Evolutionary conservation across 495 filamentous ascomycete genomes (phyloP).

Genomic region (Penicillium fimorum): DNA sequence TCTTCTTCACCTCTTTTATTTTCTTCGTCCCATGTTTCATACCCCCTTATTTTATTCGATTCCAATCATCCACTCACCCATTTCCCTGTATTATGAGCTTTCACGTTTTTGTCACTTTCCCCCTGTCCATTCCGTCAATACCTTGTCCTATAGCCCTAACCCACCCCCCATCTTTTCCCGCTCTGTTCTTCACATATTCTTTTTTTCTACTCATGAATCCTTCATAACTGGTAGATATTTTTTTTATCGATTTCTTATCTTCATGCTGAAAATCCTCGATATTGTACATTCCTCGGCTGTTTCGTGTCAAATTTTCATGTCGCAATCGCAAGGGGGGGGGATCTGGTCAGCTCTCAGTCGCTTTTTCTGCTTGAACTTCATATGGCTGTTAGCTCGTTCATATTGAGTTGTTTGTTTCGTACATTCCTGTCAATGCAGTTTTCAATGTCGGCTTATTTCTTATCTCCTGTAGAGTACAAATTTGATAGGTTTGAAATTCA

Average conservation of each 20-base stretch:
- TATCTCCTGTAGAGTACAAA: not conserved
- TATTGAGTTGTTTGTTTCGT: slow-evolving; percentile 1
- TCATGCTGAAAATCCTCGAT: slow-evolving; percentile 14
- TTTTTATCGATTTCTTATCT: not conserved
- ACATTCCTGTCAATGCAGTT: not conserved
- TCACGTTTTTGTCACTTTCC: slow-evolving; percentile 23
- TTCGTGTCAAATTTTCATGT: not conserved
- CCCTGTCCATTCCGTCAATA: slow-evolving; percentile 26
- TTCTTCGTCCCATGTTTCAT: slow-evolving; percentile 25
- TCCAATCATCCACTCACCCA: slow-evolving; percentile 25
- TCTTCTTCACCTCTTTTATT: slow-evolving; percentile 4
- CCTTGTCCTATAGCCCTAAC: slow-evolving; percentile 23
- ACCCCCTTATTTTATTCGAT: slow-evolving; percentile 22
- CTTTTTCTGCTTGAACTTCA: not conserved
- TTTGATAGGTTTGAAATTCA: not conserved
- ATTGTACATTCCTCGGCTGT: slow-evolving; percentile 29
- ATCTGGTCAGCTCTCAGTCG: not conserved
- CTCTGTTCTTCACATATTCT: slow-evolving; percentile 25
- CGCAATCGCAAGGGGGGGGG: not conserved
- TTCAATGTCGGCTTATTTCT: not conserved
- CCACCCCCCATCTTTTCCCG: slow-evolving; percentile 5
- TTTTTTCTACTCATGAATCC: slow-evolving; percentile 11
- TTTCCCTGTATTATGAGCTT: slow-evolving; percentile 56
- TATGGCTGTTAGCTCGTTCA: not conserved
- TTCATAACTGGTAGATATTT: slow-evolving; percentile 24